These are phyloP conservation scores for Erysiphe neolycopersici DNA, from an alignment of 2,329 filamentous ascomycete genomes.

Conservation along the genomic window DNA sequence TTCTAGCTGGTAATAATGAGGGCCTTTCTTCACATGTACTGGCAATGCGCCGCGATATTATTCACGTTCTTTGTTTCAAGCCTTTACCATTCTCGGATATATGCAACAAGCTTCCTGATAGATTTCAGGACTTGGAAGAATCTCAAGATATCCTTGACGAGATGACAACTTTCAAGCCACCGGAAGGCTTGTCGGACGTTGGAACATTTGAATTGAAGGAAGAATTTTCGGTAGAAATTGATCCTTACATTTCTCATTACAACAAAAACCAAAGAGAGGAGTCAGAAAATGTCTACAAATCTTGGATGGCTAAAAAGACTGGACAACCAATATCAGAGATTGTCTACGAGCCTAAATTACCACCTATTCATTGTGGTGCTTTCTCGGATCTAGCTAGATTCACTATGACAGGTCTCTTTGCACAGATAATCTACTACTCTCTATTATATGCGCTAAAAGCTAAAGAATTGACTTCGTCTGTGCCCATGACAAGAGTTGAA, in stretches of 20 bases:
- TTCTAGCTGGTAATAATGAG: constrained; percentile 41
- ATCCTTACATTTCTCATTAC: constrained; percentile 90
- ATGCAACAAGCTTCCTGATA: constrained; percentile 60
- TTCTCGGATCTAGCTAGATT: constrained; percentile 57
- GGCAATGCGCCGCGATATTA: constrained; percentile 67
- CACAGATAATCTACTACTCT: constrained; percentile 71
- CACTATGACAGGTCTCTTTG: constrained; percentile 63
- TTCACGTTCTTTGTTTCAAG: constrained; percentile 87
- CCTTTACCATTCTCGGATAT: constrained; percentile 88
- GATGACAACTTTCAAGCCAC: constrained; percentile 70
- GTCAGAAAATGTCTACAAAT: constrained; percentile 68
- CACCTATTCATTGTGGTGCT: constrained; percentile 46
- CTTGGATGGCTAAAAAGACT: constrained; percentile 64
- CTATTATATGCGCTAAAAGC: constrained; percentile 56
- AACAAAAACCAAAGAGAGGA: constrained; percentile 94
- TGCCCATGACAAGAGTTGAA: constrained; percentile 64
- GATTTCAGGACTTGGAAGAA: constrained; percentile 66
- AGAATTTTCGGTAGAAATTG: constrained; percentile 63
- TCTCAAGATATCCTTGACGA: constrained; percentile 65
- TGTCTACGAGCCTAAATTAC: constrained; percentile 71
- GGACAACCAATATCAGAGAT: constrained; percentile 60
- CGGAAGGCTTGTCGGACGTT: constrained; percentile 75
- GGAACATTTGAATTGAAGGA: constrained; percentile 84
- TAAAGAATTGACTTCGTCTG: constrained; percentile 38
- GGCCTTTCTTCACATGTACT: constrained; percentile 36